Conservation (phyloP, 257 asterid species). For the Jacaranda mimosifolia region DNA sequence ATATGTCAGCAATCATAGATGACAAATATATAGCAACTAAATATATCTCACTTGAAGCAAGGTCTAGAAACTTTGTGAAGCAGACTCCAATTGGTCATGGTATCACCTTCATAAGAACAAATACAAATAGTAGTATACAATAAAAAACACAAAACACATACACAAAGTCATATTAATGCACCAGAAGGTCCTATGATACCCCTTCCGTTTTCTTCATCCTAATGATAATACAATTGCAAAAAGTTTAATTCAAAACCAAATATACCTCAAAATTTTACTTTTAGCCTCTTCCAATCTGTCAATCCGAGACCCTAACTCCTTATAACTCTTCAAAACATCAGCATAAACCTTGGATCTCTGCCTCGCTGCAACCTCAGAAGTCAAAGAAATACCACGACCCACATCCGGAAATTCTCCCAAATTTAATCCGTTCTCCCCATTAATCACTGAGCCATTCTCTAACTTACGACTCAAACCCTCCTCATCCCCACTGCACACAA, state of each 20-base stretch:
- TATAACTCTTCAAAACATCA: constrained; percentile 59
- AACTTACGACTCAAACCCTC: constrained; percentile 35
- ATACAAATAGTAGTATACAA: too few relatives aligned
- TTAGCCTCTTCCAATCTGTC: constrained; percentile 57
- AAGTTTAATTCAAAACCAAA: neutral
- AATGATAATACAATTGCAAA: too few relatives aligned
- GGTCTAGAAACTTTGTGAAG: too few relatives aligned
- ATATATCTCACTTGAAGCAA: too few relatives aligned
- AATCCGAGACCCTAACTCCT: constrained; percentile 42
- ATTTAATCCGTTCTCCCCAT: constrained; percentile 31
- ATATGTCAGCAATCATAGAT: too few relatives aligned
- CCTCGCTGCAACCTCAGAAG: constrained; percentile 50
- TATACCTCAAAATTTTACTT: constrained; percentile 66
- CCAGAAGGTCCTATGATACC: too few relatives aligned
- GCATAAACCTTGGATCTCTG: constrained; percentile 44
- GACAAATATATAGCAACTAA: too few relatives aligned
- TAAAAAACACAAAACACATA: too few relatives aligned
- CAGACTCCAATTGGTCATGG: too few relatives aligned
- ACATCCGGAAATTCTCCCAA: constrained; percentile 32
- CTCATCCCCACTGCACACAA: constrained; percentile 42
- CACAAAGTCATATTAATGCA: too few relatives aligned
- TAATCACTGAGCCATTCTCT: constrained; percentile 37
- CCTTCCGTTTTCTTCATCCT: too few relatives aligned
- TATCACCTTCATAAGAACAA: too few relatives aligned
- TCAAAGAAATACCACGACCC: constrained; percentile 35